Base-by-base conservation (phyloP, 2,329 filamentous ascomycete species). In the Pseudogymnoascus sp. region DNA sequence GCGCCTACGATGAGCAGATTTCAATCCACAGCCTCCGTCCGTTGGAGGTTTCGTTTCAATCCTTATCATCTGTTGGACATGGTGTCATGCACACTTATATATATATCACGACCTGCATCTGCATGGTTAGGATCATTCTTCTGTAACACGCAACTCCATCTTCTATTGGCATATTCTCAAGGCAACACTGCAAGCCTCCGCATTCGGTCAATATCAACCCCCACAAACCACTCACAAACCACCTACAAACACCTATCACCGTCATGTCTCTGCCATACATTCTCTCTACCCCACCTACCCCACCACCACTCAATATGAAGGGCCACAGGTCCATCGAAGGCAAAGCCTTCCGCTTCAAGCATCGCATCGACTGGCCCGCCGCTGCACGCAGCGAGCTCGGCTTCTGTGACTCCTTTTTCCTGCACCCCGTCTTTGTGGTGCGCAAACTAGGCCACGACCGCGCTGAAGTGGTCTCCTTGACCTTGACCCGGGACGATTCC, bases 31-130 rank as follows among this genome's bases (percentile, higher is more conserved):
- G 48, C 48, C 48, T 31, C 28, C 48, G 8, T 13, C n/a, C 11
- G 48, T 34, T 57, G 48, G 25, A 34, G 10, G 2, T 31, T 31
- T 31, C 28, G 5, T 19, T 57, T 34, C 48, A 57, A 34, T n/a
- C n/a, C 25, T 31, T 57, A 31, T 57, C 48, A 31, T 57, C 48
- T 13, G n/a, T 57, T 57, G n/a, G 48, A 31, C 4, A 34, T 57
- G n/a, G 48, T 57, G 48, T 4, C 48, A 57, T 57, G 51, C 51
- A 57, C n/a, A n/a, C 6, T 13, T 19, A 34, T 57, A 57, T 57
- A 57, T 57, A 34, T 57, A 57, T 57, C 51, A 25, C 51, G 25
- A 34, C 28, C 28, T 57, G 51, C 51, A 57, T 57, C 51, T 57
- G 51, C 28, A 57, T 57, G 51, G 28, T 57, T 6, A 57, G 51